Evolutionary conservation across 2,329 filamentous ascomycete species (phyloP).

Genomic region (Trichoderma afroharzianum): DNA sequence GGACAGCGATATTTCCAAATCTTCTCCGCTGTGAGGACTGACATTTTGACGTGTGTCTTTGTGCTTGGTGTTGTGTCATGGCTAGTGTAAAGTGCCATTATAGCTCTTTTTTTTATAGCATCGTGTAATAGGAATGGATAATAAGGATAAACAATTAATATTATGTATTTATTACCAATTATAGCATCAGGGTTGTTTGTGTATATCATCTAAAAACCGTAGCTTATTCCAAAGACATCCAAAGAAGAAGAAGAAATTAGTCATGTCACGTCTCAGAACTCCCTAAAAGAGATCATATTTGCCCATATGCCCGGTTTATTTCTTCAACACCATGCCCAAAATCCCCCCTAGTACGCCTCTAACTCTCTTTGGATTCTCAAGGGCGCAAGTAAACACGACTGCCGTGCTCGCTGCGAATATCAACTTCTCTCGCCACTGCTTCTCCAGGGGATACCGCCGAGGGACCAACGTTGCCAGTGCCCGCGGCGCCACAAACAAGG

Average conservation of each 20-base stretch:
- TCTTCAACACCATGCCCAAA: constrained; percentile 47
- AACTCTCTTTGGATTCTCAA: constrained; percentile 60
- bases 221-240: neutral
- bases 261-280: neutral
- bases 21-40: constrained; percentile 65
- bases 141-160: constrained; percentile 1
- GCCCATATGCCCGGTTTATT: constrained; percentile 22
- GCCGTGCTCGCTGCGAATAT: constrained; percentile 66
- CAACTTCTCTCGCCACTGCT: constrained; percentile 64
- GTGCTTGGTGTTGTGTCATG: constrained; percentile 61
- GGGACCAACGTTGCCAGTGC: constrained; percentile 73
- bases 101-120: neutral
- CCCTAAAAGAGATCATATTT: neutral
- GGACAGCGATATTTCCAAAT: constrained; percentile 66
- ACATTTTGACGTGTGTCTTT: constrained; percentile 74
- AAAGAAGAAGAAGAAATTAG: neutral
- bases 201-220: neutral
- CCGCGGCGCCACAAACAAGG: constrained; percentile 75
- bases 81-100: constrained; percentile 22
- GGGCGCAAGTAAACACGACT: constrained; percentile 64
- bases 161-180: neutral
- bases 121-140: neutral
- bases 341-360: constrained; percentile 66
- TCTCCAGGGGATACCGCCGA: constrained; percentile 58
- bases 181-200: neutral